A percentile compares a stretch with the other conserved stretches of the same genome.
These are phyloP conservation scores for Thelonectria discophora DNA, from an alignment of 2,329 filamentous ascomycete species.

Conservation along the genomic window DNA sequence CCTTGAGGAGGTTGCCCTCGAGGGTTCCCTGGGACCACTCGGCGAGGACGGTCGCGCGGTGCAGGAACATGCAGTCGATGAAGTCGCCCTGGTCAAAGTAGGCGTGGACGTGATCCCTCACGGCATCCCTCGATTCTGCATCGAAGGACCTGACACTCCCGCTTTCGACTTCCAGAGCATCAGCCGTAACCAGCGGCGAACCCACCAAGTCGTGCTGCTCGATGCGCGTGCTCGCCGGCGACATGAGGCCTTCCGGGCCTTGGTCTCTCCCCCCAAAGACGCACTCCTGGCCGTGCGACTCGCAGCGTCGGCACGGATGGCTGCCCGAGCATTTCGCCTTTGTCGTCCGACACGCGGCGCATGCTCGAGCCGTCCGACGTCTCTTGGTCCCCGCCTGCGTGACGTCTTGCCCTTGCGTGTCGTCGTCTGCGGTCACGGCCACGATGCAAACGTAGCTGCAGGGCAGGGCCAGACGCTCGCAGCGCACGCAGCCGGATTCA, in stretches of 20 bases:
- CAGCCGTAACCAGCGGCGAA: neutral
- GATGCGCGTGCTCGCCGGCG: slow-evolving; percentile 13
- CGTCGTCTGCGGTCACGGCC: no score
- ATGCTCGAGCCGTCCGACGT: slow-evolving; percentile 41
- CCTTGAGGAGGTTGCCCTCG: slow-evolving; percentile 33
- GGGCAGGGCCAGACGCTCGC: slow-evolving; percentile 26
- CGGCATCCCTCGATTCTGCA: slow-evolving; percentile 2
- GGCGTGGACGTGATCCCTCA: slow-evolving; percentile 29
- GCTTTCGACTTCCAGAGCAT: neutral
- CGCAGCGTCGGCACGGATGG: slow-evolving; percentile 45
- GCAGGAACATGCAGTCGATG: slow-evolving; percentile 34
- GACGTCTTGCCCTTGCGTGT: slow-evolving; percentile 20
- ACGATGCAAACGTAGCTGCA: no score
- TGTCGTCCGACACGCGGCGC: slow-evolving; percentile 45
- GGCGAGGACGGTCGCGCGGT: slow-evolving; percentile 32
- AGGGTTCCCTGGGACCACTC: slow-evolving; percentile 40
- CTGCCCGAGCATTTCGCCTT: slow-evolving; percentile 50
- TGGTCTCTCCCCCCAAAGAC: neutral
- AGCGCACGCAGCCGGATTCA: slow-evolving; percentile 28
- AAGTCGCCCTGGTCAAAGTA: slow-evolving; percentile 38
- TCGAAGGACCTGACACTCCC: slow-evolving; percentile 24
- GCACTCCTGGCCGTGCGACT: slow-evolving; percentile 27
- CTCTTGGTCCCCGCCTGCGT: slow-evolving; percentile 44
- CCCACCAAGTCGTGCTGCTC: neutral
- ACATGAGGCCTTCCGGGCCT: slow-evolving; percentile 7